Conservation (phyloP, 2,329 filamentous ascomycete species). For the Cladobotryum protrusum region DNA sequence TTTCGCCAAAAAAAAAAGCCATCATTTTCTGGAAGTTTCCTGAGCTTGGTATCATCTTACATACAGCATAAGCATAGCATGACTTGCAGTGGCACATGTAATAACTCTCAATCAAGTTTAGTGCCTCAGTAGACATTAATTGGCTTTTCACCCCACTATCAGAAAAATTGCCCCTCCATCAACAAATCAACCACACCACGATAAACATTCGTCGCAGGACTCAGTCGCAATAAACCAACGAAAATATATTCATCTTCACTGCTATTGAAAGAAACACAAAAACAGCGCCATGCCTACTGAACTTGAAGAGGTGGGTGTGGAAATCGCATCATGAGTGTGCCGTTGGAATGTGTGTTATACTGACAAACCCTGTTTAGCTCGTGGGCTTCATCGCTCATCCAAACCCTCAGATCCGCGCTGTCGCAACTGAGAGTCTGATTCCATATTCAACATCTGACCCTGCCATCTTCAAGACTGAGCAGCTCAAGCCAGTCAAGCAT, state of each 20-base stretch:
- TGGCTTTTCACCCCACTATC: conserved; percentile 4
- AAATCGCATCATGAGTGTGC: too few species aligned
- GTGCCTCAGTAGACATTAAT: too few species aligned
- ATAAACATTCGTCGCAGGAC: background rate
- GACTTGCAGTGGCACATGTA: too few species aligned
- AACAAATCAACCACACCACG: background rate
- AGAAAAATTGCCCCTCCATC: conserved; percentile 19
- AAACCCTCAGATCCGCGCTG: conserved; percentile 81
- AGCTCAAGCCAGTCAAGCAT: conserved; percentile 74
- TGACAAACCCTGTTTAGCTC: conserved; percentile 47
- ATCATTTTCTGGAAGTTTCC: too few species aligned
- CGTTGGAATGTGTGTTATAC: background rate
- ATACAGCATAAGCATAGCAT: too few species aligned
- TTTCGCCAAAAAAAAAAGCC: too few species aligned
- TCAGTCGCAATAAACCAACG: background rate
- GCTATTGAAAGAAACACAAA: background rate
- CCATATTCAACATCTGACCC: conserved; percentile 72
- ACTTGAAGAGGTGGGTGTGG: conserved; percentile 59
- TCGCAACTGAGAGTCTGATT: conserved; percentile 80
- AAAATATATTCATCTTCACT: background rate
- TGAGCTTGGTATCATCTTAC: too few species aligned
- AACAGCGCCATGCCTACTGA: conserved; percentile 61
- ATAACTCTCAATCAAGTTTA: too few species aligned
- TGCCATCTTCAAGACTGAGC: conserved; percentile 74
- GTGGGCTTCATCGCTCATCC: conserved; percentile 91